Evolutionary conservation across 1,284 basidiomycete genomes (phyloP).

Genomic region (Ganoderma lucidum): DNA sequence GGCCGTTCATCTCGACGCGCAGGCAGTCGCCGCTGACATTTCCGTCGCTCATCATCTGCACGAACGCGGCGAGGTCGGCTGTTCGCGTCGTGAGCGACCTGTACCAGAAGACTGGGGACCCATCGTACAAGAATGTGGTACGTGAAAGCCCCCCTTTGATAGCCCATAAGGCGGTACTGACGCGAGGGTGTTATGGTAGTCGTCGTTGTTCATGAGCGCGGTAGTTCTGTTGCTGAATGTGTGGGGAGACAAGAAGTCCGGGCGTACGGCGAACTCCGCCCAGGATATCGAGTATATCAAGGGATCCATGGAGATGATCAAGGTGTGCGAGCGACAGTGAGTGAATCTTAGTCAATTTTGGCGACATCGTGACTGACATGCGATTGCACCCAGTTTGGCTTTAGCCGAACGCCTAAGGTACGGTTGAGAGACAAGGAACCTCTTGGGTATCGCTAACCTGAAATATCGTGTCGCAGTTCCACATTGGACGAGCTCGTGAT

Average conservation of each 20-base stretch:
- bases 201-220: conserved; percentile 63
- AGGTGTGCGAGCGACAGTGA: conserved; percentile 56
- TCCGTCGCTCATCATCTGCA: conserved; percentile 69
- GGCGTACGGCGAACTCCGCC: conserved; percentile 57
- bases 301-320: conserved; percentile 70
- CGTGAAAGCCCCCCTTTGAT: background rate
- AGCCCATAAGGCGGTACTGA: background rate
- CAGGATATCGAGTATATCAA: conserved; percentile 74
- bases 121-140: conserved; percentile 36
- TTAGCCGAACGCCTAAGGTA: conserved; percentile 53
- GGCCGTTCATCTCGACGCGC: conserved; percentile 57
- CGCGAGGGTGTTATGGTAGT: background rate
- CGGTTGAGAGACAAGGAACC: background rate
- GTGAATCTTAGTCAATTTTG: conserved; percentile 18
- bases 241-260: conserved; percentile 72
- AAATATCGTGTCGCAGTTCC: conserved; percentile 51
- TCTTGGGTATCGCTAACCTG: background rate
- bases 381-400: conserved; percentile 46
- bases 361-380: conserved; percentile 5
- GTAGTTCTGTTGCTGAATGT: conserved; percentile 77
- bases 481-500: conserved; percentile 70
- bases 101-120: conserved; percentile 36
- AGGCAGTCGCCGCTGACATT: conserved; percentile 47
- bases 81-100: conserved; percentile 58
- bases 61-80: conserved; percentile 65